Evolutionary conservation across 257 asterid genomes (phyloP).

Genomic region (Vinca minor): DNA sequence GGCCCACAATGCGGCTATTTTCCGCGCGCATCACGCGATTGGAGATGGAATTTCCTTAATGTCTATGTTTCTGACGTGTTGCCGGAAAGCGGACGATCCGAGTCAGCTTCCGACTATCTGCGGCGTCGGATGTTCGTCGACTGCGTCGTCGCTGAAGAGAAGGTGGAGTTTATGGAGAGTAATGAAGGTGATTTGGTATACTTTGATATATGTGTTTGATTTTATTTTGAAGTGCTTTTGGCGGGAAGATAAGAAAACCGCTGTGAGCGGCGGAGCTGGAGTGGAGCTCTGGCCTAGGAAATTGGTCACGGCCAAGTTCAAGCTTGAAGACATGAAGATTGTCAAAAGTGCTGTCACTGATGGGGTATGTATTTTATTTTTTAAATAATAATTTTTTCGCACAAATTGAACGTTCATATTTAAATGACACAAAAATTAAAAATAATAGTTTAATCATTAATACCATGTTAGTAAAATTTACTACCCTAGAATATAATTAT

Average conservation of each 20-base stretch:
- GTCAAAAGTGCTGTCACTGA: conserved; percentile 25
- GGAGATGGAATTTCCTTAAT: conserved; percentile 72
- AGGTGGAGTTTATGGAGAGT: conserved; percentile 23
- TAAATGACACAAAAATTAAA: too few relatives aligned
- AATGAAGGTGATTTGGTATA: conserved; percentile 29
- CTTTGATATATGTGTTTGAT: conserved; percentile 23
- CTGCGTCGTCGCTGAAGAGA: conserved; percentile 6
- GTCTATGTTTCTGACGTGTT: conserved; percentile 52
- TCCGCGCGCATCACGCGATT: conserved; percentile 73
- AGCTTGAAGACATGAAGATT: conserved; percentile 29
- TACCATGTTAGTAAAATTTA: too few relatives aligned
- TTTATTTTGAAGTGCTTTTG: conserved; percentile 27
- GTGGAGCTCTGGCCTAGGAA: conserved; percentile 48
- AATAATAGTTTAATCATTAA: too few relatives aligned
- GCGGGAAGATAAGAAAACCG: conserved; percentile 31
- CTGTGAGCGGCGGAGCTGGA: conserved; percentile 37
- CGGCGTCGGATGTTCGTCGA: conserved; percentile 20
- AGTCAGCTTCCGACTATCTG: conserved; percentile 20
- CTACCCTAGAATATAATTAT: too few relatives aligned
- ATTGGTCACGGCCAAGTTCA: conserved; percentile 34
- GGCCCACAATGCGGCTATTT: conserved; percentile 44
- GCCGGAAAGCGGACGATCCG: conserved; percentile 48
- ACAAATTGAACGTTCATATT: too few relatives aligned
- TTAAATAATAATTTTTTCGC: too few relatives aligned
- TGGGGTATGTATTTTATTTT: conserved; percentile 23